These are phyloP conservation scores for Nannochloropsis gaditana DNA, from an alignment of 108 stramenopile species.

Conservation along the genomic window DNA sequence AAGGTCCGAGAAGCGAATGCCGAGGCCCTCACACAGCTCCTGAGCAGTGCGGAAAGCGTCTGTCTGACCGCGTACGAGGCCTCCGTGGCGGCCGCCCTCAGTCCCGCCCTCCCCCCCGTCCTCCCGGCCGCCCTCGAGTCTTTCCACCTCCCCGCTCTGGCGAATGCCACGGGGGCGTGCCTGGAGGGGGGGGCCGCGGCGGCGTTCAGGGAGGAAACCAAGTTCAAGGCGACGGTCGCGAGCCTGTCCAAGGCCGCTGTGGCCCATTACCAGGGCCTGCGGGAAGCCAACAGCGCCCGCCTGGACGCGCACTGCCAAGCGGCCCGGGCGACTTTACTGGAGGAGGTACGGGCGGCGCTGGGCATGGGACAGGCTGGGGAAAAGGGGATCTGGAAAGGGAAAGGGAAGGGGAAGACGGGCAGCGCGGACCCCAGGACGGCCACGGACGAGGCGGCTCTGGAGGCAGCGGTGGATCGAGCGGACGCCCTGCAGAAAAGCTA, in stretches of 20 bases:
- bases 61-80: not conserved
- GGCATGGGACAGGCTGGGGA: not conserved
- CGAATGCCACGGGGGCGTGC: not conserved
- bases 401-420: not conserved
- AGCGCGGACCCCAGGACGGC: too few species aligned
- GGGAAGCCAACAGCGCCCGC: not conserved
- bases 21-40: not conserved
- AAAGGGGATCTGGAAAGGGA: not conserved
- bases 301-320: not conserved
- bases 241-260: not conserved
- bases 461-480: not conserved
- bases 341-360: not conserved
- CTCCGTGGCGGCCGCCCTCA: not conserved
- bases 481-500: not conserved
- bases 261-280: not conserved
- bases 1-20: not conserved
- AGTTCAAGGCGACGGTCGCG: not conserved
- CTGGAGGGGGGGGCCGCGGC: not conserved
- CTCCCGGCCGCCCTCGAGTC: not conserved
- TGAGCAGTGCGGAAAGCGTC: not conserved
- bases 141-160: not conserved
- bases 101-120: constrained; percentile 2
- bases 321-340: not conserved
- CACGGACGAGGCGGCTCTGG: not conserved
- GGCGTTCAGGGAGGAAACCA: not conserved